These are phyloP conservation scores for Phytophthora brassicae DNA, from an alignment of 352 stramenopile species.

Conservation along the genomic window DNA sequence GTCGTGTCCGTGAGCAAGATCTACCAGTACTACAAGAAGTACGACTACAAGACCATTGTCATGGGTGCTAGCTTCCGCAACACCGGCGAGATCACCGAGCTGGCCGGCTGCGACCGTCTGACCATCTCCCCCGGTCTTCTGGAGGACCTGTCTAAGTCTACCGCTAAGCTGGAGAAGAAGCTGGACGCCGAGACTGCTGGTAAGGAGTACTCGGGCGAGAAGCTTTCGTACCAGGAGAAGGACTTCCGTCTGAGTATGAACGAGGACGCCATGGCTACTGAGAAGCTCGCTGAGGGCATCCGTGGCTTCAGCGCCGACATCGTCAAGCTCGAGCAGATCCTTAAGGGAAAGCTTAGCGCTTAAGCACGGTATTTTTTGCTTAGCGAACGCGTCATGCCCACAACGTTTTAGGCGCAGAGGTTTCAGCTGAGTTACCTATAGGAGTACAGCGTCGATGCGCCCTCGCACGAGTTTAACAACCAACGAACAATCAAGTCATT, in stretches of 20 bases:
- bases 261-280: conserved; percentile 96
- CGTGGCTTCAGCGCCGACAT: conserved; percentile 96
- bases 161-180: conserved; percentile 74
- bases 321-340: conserved; percentile 97
- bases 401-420: too few species aligned
- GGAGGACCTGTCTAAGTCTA: conserved; percentile 88
- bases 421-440: too few species aligned
- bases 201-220: conserved; percentile 73
- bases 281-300: conserved; percentile 98
- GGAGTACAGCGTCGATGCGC: not conserved
- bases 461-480: conserved; percentile 24
- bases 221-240: conserved; percentile 91
- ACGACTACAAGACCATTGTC: conserved; percentile 94
- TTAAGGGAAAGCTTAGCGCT: conserved; percentile 93
- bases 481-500: conserved; percentile 12
- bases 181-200: conserved; percentile 77
- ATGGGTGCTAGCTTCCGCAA: conserved; percentile 97
- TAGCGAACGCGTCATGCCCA: too few species aligned
- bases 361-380: too few species aligned
- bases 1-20: conserved; percentile 97
- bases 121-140: conserved; percentile 97
- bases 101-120: conserved; percentile 97
- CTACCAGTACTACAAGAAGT: conserved; percentile 99
- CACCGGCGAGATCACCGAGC: conserved; percentile 96
- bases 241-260: conserved; percentile 98